Conservation (phyloP, 805 yeast genomes). For the Aciculoconidium aculeatum region DNA sequence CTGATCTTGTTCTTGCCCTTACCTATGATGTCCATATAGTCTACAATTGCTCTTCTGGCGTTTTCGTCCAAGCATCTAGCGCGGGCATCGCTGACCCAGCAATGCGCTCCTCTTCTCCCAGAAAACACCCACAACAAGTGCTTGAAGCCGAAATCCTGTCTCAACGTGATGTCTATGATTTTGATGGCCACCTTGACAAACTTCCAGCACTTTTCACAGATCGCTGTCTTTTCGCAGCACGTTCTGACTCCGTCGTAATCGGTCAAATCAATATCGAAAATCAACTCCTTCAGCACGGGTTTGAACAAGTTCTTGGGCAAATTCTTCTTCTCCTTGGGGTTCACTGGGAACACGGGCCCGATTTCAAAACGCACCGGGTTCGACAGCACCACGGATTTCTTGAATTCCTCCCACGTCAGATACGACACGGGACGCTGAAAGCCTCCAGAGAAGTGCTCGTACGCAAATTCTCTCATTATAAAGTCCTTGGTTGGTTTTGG, state of each 20-base stretch:
- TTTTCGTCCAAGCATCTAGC: constrained; percentile 72
- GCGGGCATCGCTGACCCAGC: constrained; percentile 89
- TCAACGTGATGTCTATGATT: constrained; percentile 63
- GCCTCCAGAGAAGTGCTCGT: constrained; percentile 80
- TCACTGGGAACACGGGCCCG: constrained; percentile 85
- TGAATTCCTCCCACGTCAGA: constrained; percentile 61
- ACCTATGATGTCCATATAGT: constrained; percentile 72
- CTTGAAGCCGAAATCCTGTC: constrained; percentile 85
- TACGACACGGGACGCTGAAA: constrained; percentile 87
- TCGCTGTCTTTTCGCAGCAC: constrained; percentile 81
- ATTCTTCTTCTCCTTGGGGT: constrained; percentile 80
- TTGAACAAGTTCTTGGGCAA: constrained; percentile 72
- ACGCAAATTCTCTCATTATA: constrained; percentile 88
- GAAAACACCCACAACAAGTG: constrained; percentile 92
- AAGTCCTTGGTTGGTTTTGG: constrained; percentile 71
- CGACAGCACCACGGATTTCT: constrained; percentile 62
- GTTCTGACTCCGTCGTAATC: constrained; percentile 94
- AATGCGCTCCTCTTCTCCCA: constrained; percentile 98
- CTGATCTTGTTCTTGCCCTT: constrained; percentile 37
- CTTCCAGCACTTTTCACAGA: constrained; percentile 90
- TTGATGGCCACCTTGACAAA: constrained; percentile 81
- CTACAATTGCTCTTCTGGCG: constrained; percentile 72
- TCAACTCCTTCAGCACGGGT: constrained; percentile 81
- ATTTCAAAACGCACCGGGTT: constrained; percentile 90
- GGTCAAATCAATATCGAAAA: constrained; percentile 95